A percentile compares a stretch with the other conserved stretches of the same genome.
phyloP scores from a whole-genome alignment of 805 yeast species.

The Saccharomycopsis sp. region DNA sequence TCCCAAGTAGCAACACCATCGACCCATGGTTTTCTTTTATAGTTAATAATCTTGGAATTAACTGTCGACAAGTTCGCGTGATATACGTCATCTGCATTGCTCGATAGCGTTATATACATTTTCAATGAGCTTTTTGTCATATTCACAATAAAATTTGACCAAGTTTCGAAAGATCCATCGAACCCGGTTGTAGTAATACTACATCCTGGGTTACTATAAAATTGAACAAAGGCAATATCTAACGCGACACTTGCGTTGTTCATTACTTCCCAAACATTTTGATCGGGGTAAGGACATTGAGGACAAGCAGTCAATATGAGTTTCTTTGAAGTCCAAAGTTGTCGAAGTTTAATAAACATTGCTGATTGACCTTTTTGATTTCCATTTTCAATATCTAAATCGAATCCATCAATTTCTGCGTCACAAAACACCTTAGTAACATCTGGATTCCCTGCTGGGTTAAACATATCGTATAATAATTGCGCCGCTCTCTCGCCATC shows the following conservation, averaged over 20 bases:
- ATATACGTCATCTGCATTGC: slow-evolving; percentile 7
- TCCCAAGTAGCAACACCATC: slow-evolving; percentile 21
- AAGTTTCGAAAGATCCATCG: slow-evolving; percentile 33
- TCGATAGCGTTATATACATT: slow-evolving; percentile 16
- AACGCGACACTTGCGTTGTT: slow-evolving; percentile 37
- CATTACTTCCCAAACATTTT: slow-evolving; percentile 34
- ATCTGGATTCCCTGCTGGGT: slow-evolving; percentile 35
- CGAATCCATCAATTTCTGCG: slow-evolving; percentile 20
- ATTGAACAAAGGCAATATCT: slow-evolving; percentile 59
- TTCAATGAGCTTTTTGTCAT: slow-evolving; percentile 36
- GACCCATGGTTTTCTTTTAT: slow-evolving; percentile 4
- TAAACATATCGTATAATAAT: slow-evolving; percentile 53
- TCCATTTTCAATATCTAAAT: slow-evolving; percentile 27
- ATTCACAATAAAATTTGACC: slow-evolving; percentile 51
- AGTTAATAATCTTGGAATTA: slow-evolving; percentile 5
- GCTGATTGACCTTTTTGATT: slow-evolving; percentile 45
- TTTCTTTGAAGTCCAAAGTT: slow-evolving; percentile 32
- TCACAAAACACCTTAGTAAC: slow-evolving; percentile 24
- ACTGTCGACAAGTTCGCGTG: slow-evolving; percentile 7
- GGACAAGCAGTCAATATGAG: slow-evolving; percentile 61
- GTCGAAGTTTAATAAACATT: slow-evolving; percentile 33
- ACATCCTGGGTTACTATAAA: slow-evolving; percentile 51
- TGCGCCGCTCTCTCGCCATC: slow-evolving; percentile 64
- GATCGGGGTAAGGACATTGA: slow-evolving; percentile 60
- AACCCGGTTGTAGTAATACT: slow-evolving; percentile 32